Evolutionary conservation across 2,329 filamentous ascomycete species (phyloP).

Genomic region (Chrysoporthe cubensis): DNA sequence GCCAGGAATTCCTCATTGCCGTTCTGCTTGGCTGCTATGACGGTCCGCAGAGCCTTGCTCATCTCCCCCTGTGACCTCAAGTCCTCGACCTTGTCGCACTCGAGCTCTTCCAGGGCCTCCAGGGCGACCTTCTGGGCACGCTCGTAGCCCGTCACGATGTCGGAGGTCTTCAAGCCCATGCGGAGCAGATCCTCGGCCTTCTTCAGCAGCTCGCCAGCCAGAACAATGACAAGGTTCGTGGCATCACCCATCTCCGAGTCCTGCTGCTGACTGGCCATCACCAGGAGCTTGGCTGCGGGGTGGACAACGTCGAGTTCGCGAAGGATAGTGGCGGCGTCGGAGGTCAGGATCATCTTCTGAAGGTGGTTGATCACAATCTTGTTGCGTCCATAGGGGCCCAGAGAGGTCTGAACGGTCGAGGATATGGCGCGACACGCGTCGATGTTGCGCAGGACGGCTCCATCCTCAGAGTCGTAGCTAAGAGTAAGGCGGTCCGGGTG

Average conservation of each 20-base stretch:
- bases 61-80: constrained; percentile 81
- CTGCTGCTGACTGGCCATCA: constrained; percentile 99
- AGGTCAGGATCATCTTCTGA: constrained; percentile 99
- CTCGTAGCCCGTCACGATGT: constrained; percentile 95
- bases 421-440: constrained; percentile 97
- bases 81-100: constrained; percentile 88
- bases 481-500: constrained; percentile 28
- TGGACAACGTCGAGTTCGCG: constrained; percentile 98
- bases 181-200: constrained; percentile 96
- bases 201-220: constrained; percentile 92
- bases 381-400: constrained; percentile 97
- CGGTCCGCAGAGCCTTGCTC: constrained; percentile 92
- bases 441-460: constrained; percentile 96
- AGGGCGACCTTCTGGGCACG: constrained; percentile 89
- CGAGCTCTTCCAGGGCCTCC: constrained; percentile 82
- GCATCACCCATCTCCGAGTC: constrained; percentile 99
- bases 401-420: constrained; percentile 93
- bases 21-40: constrained; percentile 95
- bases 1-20: constrained; percentile 90
- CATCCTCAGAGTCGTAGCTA: constrained; percentile 99
- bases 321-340: constrained; percentile 95
- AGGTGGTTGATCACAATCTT: constrained; percentile 99
- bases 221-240: constrained; percentile 94
- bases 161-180: constrained; percentile 97
- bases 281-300: constrained; percentile 93